phyloP scores from a whole-genome alignment of 257 asterid species.

The Mentha longifolia region DNA sequence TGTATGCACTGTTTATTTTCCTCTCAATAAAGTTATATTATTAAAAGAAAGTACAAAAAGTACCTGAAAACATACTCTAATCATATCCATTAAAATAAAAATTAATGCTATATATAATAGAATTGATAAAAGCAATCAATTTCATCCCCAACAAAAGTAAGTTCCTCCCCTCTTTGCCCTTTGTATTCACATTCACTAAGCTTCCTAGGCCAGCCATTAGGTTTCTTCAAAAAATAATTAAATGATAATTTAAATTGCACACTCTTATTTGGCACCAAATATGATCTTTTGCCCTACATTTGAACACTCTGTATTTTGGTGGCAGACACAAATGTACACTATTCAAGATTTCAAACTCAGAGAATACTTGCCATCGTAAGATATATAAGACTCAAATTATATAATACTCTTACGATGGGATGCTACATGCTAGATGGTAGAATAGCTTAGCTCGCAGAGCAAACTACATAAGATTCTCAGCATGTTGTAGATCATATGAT shows the following conservation, averaged over 20 bases:
- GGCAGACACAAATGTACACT: not conserved
- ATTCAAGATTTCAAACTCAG: not conserved
- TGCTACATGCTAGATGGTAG: not conserved
- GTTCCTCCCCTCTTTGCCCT: not conserved
- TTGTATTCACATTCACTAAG: not conserved
- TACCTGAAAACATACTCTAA: too few relatives aligned
- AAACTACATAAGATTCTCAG: not conserved
- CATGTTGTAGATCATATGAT: not conserved
- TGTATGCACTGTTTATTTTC: not conserved
- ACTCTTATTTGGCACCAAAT: not conserved
- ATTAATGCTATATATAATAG: not conserved
- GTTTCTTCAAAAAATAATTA: not conserved
- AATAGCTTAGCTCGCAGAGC: not conserved
- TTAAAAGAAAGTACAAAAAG: too few relatives aligned
- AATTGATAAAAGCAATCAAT: too few relatives aligned
- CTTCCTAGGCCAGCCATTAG: constrained; percentile 9
- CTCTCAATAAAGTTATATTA: too few relatives aligned
- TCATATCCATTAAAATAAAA: not conserved
- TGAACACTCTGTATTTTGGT: not conserved
- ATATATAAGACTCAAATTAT: not conserved
- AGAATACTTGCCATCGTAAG: not conserved
- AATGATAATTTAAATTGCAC: too few relatives aligned
- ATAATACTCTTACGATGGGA: not conserved
- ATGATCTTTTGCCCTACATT: not conserved
- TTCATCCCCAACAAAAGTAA: too few relatives aligned